Base-by-base conservation (phyloP, 1,284 basidiomycete species). In the Austroboletus novae-zelandiae region DNA sequence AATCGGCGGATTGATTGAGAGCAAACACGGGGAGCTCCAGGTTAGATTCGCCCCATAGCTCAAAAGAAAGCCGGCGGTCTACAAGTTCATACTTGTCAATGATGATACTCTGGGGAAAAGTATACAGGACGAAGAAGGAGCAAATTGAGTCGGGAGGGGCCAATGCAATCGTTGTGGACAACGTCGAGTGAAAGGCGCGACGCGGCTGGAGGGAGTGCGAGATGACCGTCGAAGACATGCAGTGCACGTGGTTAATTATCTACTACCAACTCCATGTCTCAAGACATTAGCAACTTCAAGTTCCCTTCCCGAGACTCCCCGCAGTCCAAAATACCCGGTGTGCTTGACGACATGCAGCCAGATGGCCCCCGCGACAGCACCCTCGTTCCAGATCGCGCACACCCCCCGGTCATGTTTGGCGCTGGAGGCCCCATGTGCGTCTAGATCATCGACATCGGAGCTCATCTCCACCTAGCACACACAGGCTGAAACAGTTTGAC, bases 401-500 rank as follows among this genome's bases (percentile, higher is more conserved):
- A 49, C 11, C 65, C 52, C 7, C 65, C 65, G 2, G 39, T 56
- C 51, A 48, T 67, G 41, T 67, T 67, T 40, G 67, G 66, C 9
- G 65, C 65, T 23, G 65, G 68, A 18, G 65, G 65, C 6, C 67
- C 68, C 35, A 62, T 70, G 65, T 67, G 40, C 18, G 67, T 54
- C 27, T 29, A 4, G 17, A 11, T 43, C 31, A 43, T 11, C 14
- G 14, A 13, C 25, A 36, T 30, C 3, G 9, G 37, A 15, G 18
- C 37, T 23, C 1, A 32, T 50, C 44, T 31, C 49, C 50, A 55
- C 45, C 53, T n/a, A n/a, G 10, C 14, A 0, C 46, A 0, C 45
- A 27, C 50, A 91, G 89, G 80, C 68, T 91, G 60, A 91, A 88
- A 72, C 76, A 78, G 58, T 91, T 91, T 59, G 89, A 91, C 64